Conservation (phyloP, 495 filamentous ascomycete genomes). For the Aspergillus ostianus region DNA sequence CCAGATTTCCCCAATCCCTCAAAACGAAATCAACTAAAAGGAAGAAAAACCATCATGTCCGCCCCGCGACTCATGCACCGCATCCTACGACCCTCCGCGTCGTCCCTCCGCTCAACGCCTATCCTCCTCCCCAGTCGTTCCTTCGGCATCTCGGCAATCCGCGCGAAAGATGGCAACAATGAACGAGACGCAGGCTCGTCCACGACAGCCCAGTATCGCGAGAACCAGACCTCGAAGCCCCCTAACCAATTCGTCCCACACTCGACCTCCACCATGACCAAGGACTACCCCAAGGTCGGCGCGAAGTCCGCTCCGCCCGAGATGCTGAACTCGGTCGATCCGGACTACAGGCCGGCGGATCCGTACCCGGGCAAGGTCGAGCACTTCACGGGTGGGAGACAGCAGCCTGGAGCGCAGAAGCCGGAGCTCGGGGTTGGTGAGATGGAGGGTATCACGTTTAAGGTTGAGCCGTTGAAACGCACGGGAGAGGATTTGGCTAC, state of each 20-base stretch:
- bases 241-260: constrained; percentile 63
- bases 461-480: constrained; percentile 81
- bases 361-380: constrained; percentile 59
- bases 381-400: constrained; percentile 61
- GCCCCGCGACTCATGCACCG: constrained; percentile 34
- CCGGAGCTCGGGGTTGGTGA: constrained; percentile 87
- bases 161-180: constrained; percentile 28
- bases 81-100: constrained; percentile 30
- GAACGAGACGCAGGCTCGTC: constrained; percentile 22
- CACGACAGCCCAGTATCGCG: constrained; percentile 49
- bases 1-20: constrained; percentile 5
- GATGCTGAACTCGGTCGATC: constrained; percentile 55
- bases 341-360: constrained; percentile 57
- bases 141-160: constrained; percentile 38
- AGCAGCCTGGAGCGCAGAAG: constrained; percentile 47
- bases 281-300: constrained; percentile 60
- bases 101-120: constrained; percentile 18
- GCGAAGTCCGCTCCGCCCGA: constrained; percentile 59
- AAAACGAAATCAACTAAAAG: constrained; percentile 3
- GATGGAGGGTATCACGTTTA: constrained; percentile 83
- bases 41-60: constrained; percentile 34
- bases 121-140: constrained; percentile 27
- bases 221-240: constrained; percentile 52
- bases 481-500: constrained; percentile 77
- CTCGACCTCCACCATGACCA: constrained; percentile 61